Conservation (phyloP, 257 asterid species). For the Solanum megistacrolobum region DNA sequence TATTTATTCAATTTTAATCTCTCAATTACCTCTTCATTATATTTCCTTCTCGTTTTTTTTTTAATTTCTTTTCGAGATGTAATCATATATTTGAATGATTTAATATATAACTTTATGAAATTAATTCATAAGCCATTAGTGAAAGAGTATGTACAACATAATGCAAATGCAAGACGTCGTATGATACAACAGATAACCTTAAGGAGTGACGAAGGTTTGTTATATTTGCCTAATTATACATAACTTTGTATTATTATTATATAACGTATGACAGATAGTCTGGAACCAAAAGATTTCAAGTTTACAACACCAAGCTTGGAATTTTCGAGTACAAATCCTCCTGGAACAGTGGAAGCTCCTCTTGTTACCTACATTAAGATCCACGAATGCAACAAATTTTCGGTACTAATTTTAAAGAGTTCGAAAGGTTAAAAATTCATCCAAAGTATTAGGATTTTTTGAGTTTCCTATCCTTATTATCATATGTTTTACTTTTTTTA, state of each 20-base stretch:
- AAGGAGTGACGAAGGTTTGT: too few species aligned
- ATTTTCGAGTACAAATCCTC: not conserved
- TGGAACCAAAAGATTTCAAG: slow-evolving; percentile 6
- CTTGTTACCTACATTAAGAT: slow-evolving; percentile 8
- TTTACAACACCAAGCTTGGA: slow-evolving; percentile 3
- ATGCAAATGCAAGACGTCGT: too few species aligned
- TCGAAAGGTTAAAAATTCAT: not conserved
- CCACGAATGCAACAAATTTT: slow-evolving; percentile 7
- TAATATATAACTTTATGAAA: not conserved
- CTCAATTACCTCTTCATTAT: not conserved
- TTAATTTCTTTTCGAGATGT: not conserved
- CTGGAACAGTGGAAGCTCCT: not conserved
- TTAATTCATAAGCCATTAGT: not conserved
- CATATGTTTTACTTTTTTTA: not conserved
- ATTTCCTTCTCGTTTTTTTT: not conserved
- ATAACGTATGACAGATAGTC: not conserved
- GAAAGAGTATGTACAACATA: not conserved
- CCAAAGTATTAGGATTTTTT: too few species aligned
- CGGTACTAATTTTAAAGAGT: not conserved
- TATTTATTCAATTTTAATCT: not conserved
- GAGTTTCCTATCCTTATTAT: not conserved
- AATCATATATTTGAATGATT: not conserved
- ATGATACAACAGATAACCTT: too few species aligned
- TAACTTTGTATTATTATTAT: not conserved
- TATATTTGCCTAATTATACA: not conserved